A percentile compares a stretch with the other conserved stretches of the same genome.
phyloP scores from a whole-genome alignment of 2,329 filamentous ascomycete species.

The Aureobasidium mangrovei region DNA sequence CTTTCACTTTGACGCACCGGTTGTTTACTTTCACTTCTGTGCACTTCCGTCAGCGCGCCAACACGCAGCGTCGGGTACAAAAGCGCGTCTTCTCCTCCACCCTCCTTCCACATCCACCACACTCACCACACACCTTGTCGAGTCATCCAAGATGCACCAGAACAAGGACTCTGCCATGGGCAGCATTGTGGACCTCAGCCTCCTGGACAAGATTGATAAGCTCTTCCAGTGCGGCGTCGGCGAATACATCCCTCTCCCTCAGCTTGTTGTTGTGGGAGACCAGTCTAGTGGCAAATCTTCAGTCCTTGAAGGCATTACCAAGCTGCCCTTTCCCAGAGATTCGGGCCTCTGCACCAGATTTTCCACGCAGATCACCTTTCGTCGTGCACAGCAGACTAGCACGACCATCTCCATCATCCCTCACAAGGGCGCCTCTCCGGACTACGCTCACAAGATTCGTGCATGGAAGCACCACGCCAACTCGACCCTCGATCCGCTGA shows the following conservation, averaged over 20 bases:
- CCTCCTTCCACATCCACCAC: no score
- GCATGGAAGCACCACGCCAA: not conserved
- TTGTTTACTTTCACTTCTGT: no score
- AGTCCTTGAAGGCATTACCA: conserved; percentile 54
- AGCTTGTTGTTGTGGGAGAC: conserved; percentile 50
- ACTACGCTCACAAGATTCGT: conserved; percentile 28
- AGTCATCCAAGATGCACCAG: not conserved
- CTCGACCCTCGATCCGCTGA: conserved; percentile 20
- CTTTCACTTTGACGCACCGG: no score
- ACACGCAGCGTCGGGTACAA: no score
- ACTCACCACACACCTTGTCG: not conserved
- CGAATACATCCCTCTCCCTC: conserved; percentile 25
- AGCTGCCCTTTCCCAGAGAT: conserved; percentile 48
- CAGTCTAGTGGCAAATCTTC: conserved; percentile 53
- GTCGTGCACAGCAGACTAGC: conserved; percentile 3
- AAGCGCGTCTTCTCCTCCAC: no score
- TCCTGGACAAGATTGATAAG: conserved; percentile 47
- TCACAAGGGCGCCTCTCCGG: conserved; percentile 20
- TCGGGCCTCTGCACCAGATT: conserved; percentile 43
- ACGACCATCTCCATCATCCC: conserved; percentile 24
- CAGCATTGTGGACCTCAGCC: conserved; percentile 15
- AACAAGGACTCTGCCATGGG: not conserved
- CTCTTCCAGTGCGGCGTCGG: conserved; percentile 41
- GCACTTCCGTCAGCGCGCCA: no score
- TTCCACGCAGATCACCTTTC: conserved; percentile 16